Conservation (phyloP, 352 stramenopile species). For the Globisporangium carolinianum region DNA sequence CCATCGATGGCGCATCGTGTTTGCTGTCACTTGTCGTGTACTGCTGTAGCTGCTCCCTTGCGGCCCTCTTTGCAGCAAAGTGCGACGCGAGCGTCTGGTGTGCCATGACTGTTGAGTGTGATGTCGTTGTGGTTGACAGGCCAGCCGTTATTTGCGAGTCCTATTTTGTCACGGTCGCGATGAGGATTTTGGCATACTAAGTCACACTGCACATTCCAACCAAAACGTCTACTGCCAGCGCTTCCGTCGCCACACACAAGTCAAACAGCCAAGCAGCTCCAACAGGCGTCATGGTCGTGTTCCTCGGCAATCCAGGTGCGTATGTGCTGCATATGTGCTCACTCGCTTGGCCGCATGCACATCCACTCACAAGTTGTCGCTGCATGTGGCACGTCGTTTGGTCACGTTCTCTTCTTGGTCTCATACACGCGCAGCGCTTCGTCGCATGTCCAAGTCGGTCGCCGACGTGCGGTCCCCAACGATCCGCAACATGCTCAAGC, state of each 20-base stretch:
- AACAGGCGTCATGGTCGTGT: constrained; percentile 43
- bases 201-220: too few relatives aligned
- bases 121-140: too few relatives aligned
- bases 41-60: constrained; percentile 1
- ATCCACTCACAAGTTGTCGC: not conserved
- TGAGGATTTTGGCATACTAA: too few relatives aligned
- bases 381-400: too few relatives aligned
- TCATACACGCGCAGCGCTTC: constrained; percentile 30
- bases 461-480: constrained; percentile 41
- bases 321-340: not conserved
- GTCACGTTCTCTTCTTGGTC: too few relatives aligned
- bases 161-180: too few relatives aligned
- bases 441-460: constrained; percentile 62
- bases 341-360: not conserved
- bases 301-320: constrained; percentile 66
- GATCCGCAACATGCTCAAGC: constrained; percentile 41
- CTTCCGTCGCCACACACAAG: not conserved
- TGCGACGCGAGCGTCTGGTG: constrained; percentile 8
- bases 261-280: not conserved
- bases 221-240: too few relatives aligned
- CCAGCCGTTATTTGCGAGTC: too few relatives aligned
- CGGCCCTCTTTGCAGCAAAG: constrained; percentile 13
- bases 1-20: not conserved
- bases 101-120: too few relatives aligned
- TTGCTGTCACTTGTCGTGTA: not conserved